phyloP scores from a whole-genome alignment of 2,329 filamentous ascomycete genomes.

The Penicillium paneum region DNA sequence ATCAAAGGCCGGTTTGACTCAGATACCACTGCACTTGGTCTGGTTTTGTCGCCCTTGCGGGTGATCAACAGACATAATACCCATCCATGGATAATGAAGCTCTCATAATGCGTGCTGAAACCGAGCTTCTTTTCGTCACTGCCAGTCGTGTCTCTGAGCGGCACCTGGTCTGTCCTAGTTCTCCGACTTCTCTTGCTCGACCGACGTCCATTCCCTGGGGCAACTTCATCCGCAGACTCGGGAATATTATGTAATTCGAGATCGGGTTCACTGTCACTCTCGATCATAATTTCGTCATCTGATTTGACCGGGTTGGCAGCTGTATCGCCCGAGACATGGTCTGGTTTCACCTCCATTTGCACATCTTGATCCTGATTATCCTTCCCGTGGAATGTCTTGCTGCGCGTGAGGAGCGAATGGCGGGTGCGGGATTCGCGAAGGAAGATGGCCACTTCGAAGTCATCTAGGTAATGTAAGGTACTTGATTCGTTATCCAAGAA shows the following conservation, averaged over 20 bases:
- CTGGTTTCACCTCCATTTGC: neutral
- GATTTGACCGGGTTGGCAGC: neutral
- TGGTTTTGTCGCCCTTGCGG: constrained; percentile 56
- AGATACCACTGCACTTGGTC: constrained; percentile 31
- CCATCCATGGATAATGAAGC: constrained; percentile 91
- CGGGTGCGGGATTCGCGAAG: constrained; percentile 80
- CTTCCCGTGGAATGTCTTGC: constrained; percentile 68
- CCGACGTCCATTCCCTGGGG: neutral
- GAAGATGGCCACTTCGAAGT: constrained; percentile 94
- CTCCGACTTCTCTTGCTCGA: neutral
- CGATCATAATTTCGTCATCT: constrained; percentile 52
- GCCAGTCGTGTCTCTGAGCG: constrained; percentile 7
- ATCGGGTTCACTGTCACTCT: constrained; percentile 56
- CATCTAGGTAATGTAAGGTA: constrained; percentile 89
- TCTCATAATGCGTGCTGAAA: constrained; percentile 85
- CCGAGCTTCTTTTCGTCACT: constrained; percentile 89
- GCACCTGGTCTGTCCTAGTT: neutral
- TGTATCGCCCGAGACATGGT: constrained; percentile 28
- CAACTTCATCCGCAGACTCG: constrained; percentile 39
- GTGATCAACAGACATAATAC: constrained; percentile 88
- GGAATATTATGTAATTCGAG: constrained; percentile 57
- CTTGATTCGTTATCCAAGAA: constrained; percentile 56
- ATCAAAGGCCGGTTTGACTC: constrained; percentile 57
- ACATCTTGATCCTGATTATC: constrained; percentile 15
- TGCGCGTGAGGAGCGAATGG: constrained; percentile 81